Evolutionary conservation across 148 eudicot genomes (phyloP).

Genomic region (Persicaria tinctoria): DNA sequence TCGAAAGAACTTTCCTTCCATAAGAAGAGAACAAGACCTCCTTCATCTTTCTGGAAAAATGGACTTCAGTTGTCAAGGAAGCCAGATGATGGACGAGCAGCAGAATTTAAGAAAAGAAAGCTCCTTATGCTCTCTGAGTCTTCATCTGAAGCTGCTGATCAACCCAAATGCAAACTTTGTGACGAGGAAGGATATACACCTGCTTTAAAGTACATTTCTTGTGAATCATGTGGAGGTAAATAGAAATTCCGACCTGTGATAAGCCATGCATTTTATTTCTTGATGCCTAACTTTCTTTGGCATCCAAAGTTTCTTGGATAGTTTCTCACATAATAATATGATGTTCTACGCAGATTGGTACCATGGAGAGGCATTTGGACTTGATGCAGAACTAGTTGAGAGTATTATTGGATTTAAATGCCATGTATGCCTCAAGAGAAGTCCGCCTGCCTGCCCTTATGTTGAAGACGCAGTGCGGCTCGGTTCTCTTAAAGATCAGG

Average conservation of each 20-base stretch:
- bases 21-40: slow-evolving; percentile 47
- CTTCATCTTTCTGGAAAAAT: slow-evolving; percentile 58
- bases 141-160: slow-evolving; percentile 19
- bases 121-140: slow-evolving; percentile 35
- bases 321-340: neutral
- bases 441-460: slow-evolving; percentile 70
- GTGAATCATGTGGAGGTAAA: slow-evolving; percentile 88
- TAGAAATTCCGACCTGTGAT: neutral
- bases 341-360: slow-evolving; percentile 67
- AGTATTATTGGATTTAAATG: slow-evolving; percentile 75
- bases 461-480: slow-evolving; percentile 18
- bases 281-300: neutral
- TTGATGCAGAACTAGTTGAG: slow-evolving; percentile 35
- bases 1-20: slow-evolving; percentile 24
- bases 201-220: slow-evolving; percentile 44
- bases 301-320: too few species aligned
- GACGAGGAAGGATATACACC: slow-evolving; percentile 39
- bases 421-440: slow-evolving; percentile 56
- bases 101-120: slow-evolving; percentile 46
- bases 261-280: neutral
- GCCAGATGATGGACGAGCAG: slow-evolving; percentile 59
- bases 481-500: slow-evolving; percentile 17
- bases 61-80: slow-evolving; percentile 64
- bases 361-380: slow-evolving; percentile 89
- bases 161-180: slow-evolving; percentile 70